Evolutionary conservation across 192 early-diverging fungal genomes (phyloP).

Genomic region (Podila clonocystis): DNA sequence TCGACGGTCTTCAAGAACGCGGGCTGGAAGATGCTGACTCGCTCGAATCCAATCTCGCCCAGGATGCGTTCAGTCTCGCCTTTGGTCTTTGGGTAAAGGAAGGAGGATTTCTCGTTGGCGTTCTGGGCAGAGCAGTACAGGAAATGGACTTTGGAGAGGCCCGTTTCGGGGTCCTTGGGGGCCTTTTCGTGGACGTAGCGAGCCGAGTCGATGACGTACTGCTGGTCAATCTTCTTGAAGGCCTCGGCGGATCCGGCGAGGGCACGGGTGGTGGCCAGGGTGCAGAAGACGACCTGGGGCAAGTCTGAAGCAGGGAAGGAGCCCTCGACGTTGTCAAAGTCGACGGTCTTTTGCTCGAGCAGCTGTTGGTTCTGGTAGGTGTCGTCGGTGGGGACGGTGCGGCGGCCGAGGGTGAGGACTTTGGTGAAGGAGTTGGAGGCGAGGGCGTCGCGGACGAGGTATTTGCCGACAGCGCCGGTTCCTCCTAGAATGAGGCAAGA

Average conservation of each 20-base stretch:
- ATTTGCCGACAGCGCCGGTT: slow-evolving; percentile 69
- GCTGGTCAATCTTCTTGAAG: slow-evolving; percentile 83
- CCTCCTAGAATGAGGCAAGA: slow-evolving; percentile 53
- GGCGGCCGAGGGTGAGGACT: slow-evolving; percentile 67
- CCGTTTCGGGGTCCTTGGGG: slow-evolving; percentile 27
- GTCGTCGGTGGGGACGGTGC: slow-evolving; percentile 23
- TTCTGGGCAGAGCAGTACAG: slow-evolving; percentile 61
- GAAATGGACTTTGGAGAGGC: slow-evolving; percentile 57
- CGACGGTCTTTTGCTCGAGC: slow-evolving; percentile 70
- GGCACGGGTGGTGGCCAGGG: slow-evolving; percentile 76
- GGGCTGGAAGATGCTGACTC: slow-evolving; percentile 73
- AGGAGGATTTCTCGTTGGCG: slow-evolving; percentile 65
- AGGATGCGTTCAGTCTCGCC: slow-evolving; percentile 80
- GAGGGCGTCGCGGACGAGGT: slow-evolving; percentile 64
- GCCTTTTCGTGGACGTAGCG: slow-evolving; percentile 66
- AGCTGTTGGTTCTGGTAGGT: slow-evolving; percentile 20
- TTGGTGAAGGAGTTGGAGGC: slow-evolving; percentile 52
- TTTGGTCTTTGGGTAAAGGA: slow-evolving; percentile 81
- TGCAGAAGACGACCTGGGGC: slow-evolving; percentile 69
- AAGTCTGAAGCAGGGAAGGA: slow-evolving; percentile 25
- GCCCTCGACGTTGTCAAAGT: slow-evolving; percentile 76
- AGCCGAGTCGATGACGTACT: slow-evolving; percentile 77
- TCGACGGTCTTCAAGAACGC: slow-evolving; percentile 59
- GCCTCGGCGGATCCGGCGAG: slow-evolving; percentile 70
- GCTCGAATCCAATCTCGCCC: slow-evolving; percentile 67